phyloP scores from a whole-genome alignment of 1,284 basidiomycete species.

The Sanghuangporus sanghuang region DNA sequence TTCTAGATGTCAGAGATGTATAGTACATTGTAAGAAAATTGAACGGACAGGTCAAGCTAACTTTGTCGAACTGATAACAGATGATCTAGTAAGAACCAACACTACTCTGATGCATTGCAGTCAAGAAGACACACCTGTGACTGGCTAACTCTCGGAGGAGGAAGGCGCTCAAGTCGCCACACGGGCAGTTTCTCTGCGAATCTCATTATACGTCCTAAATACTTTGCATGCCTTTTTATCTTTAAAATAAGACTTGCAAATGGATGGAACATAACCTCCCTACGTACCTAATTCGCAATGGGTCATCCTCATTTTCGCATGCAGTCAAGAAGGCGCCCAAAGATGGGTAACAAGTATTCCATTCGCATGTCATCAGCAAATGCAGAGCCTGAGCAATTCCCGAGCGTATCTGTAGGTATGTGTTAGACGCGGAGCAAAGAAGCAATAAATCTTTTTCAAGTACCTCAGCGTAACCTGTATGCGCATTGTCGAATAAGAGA shows the following conservation, averaged over 20 bases:
- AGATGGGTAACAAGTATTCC: slow-evolving; percentile 74
- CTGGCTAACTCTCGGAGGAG: slow-evolving; percentile 77
- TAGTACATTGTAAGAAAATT: background rate
- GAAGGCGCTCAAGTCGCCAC: slow-evolving; percentile 73
- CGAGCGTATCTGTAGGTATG: slow-evolving; percentile 52
- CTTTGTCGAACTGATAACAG: slow-evolving; percentile 72
- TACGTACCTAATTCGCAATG: slow-evolving; percentile 42
- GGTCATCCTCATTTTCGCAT: slow-evolving; percentile 56
- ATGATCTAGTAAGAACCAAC: background rate
- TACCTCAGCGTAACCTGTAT: slow-evolving; percentile 83
- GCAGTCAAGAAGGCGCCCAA: slow-evolving; percentile 60
- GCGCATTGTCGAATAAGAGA: slow-evolving; percentile 69
- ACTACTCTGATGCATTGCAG: background rate
- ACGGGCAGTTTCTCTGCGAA: slow-evolving; percentile 55
- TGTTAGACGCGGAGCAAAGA: slow-evolving; percentile 1
- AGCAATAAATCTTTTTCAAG: slow-evolving; percentile 13
- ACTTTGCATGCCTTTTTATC: slow-evolving; percentile 45
- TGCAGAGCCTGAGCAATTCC: slow-evolving; percentile 69
- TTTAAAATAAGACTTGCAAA: background rate
- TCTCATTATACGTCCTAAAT: slow-evolving; percentile 49
- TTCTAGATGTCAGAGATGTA: slow-evolving; percentile 10
- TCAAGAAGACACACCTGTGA: slow-evolving; percentile 44
- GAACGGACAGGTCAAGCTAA: slow-evolving; percentile 66
- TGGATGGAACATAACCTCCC: background rate
- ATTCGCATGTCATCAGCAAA: slow-evolving; percentile 55